Evolutionary conservation across 768 basidiomycete genomes (phyloP).

Genomic region (Hemileccinum impolitum): DNA sequence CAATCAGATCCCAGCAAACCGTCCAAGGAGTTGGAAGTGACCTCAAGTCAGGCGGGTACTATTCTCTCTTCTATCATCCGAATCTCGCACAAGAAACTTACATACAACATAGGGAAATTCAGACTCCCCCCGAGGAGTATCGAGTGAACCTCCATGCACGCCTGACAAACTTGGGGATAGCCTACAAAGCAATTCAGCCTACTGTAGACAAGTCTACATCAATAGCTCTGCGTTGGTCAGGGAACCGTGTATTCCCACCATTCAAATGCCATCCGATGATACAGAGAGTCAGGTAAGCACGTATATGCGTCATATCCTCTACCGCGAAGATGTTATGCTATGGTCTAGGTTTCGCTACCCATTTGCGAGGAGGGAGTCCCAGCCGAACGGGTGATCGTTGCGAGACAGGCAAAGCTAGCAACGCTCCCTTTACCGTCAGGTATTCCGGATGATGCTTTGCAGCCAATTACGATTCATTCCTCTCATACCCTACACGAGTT

Average conservation of each 20-base stretch:
- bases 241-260: neutral
- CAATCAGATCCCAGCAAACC: neutral
- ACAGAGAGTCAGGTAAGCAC: slow-evolving; percentile 15
- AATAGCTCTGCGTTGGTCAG: slow-evolving; percentile 5
- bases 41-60: slow-evolving; percentile 1
- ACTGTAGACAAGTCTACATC: slow-evolving; percentile 14
- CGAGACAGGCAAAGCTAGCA: slow-evolving; percentile 55
- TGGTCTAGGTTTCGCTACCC: slow-evolving; percentile 1
- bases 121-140: neutral
- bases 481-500: slow-evolving; percentile 70
- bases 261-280: neutral
- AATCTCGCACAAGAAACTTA: neutral
- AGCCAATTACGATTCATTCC: slow-evolving; percentile 64
- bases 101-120: neutral
- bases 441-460: slow-evolving; percentile 62
- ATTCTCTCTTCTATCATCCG: neutral
- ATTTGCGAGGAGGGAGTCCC: slow-evolving; percentile 1
- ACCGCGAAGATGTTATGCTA: neutral
- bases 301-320: slow-evolving; percentile 12
- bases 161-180: slow-evolving; percentile 21
- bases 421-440: slow-evolving; percentile 60
- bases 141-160: slow-evolving; percentile 9
- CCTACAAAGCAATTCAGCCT: slow-evolving; percentile 28
- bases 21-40: neutral
- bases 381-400: slow-evolving; percentile 44